Evolutionary conservation across 164 flowering plant species (phyloP).

Genomic region (Annona cherimola): DNA sequence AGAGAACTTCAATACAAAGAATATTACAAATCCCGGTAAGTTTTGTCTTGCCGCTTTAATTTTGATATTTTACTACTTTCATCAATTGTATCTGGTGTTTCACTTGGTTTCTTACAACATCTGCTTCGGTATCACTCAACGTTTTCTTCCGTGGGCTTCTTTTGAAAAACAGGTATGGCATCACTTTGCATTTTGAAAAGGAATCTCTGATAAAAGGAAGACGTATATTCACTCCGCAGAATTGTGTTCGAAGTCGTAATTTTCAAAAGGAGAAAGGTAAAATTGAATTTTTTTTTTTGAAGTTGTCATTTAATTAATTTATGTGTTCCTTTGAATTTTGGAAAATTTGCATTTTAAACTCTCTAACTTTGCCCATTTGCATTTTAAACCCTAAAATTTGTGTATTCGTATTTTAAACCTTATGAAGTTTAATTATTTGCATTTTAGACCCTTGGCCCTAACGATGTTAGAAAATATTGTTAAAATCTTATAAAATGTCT

Average conservation of each 20-base stretch:
- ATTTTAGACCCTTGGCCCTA: no score
- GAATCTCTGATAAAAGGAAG: slow-evolving; percentile 44
- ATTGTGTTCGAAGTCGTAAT: slow-evolving; percentile 32
- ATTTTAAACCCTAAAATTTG: no score
- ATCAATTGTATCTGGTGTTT: not conserved
- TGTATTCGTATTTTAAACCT: no score
- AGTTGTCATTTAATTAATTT: not conserved
- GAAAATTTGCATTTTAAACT: no score
- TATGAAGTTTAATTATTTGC: no score
- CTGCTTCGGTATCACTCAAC: not conserved
- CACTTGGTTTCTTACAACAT: not conserved
- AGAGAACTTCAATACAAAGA: slow-evolving; percentile 37
- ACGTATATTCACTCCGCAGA: slow-evolving; percentile 36
- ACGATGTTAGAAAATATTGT: no score
- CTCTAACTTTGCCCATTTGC: no score
- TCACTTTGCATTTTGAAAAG: slow-evolving; percentile 28
- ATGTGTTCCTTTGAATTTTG: no score
- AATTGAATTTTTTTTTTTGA: not conserved
- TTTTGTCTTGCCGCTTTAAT: not conserved
- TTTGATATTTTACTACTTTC: not conserved
- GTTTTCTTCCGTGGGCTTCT: not conserved
- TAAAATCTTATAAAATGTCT: no score
- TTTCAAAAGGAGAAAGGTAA: slow-evolving; percentile 39
- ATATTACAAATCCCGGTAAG: slow-evolving; percentile 48
- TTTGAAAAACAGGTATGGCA: slow-evolving; percentile 37